Base-by-base conservation (phyloP, 768 basidiomycete genomes). In the Lepiota brunneoincarnata region DNA sequence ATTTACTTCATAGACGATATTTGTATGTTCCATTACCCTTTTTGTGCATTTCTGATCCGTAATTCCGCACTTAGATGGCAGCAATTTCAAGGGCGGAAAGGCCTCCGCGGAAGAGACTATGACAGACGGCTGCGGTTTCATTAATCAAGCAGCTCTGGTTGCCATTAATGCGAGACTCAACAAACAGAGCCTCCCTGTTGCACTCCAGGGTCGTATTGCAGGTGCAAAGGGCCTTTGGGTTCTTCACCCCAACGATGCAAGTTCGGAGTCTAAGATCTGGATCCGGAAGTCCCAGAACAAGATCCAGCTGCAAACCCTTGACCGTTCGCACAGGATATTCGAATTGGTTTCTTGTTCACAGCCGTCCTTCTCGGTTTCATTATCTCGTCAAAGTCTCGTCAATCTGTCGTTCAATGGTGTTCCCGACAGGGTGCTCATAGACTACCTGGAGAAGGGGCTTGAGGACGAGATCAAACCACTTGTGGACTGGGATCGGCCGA, bases 121-220 rank as follows among this genome's bases (percentile, higher is more conserved):
- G 72, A 90, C 89, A 0, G 89, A 91, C 61, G 89, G 89, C 0
- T 88, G 87, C 66, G 88, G 89, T 0, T 72, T 81, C 21, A 83
- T 88, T 2, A 91, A 87, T 60, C 75, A 73, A 10, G 72, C 79
- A 0, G 82, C 77, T 0, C 66, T 86, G 0, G 64, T 67, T 2
- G 52, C 59, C 0, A 81, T 87, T 4, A 71, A 69, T 24, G 62
- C 62, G 7, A 57, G 65, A 0, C 60, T 81, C 48, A 66, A 66
- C n/a, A 72, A 68, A 38, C 42, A 59, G 11, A 67, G 53, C 15
- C 69, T 75, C 3, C 82, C 82, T 0, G 77, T 77, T n/a, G 86
- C 80, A 18, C 68, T 85, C 1, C 85, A 87, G 62, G 84, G 79
- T 0, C 73, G 85, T 3, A 74, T 85, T 53, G 77, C 70, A 2